Percentiles rank a stretch among this genome's conserved stretches.
Conservation (phyloP, 2,329 filamentous ascomycete genomes). For the Ascochyta clinopodiicola region DNA sequence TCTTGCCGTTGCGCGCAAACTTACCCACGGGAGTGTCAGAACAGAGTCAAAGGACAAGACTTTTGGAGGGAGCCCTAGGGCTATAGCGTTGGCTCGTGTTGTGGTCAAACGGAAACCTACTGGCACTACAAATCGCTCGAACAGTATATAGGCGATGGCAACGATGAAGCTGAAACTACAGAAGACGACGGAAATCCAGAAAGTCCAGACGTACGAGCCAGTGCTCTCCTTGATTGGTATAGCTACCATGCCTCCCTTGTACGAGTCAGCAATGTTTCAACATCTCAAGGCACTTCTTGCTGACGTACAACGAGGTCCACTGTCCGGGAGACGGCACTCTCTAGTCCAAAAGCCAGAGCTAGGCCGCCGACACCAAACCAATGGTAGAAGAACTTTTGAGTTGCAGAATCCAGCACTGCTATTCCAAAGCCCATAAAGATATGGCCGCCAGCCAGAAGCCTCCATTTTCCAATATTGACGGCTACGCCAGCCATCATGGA, state of each 20-base stretch:
- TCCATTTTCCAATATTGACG: slow-evolving; percentile 1
- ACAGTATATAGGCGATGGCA: background rate
- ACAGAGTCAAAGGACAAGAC: background rate
- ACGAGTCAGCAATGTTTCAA: background rate
- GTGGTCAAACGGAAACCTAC: background rate
- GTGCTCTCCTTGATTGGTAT: slow-evolving; percentile 1
- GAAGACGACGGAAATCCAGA: slow-evolving; percentile 2
- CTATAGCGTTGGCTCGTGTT: background rate
- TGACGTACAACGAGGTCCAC: background rate
- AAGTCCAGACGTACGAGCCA: slow-evolving; percentile 2
- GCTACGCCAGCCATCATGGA: background rate
- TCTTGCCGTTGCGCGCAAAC: too few species aligned
- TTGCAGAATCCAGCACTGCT: slow-evolving; percentile 2
- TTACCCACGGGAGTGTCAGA: background rate
- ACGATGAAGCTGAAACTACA: background rate
- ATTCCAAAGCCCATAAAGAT: slow-evolving; percentile 9
- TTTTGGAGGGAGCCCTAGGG: background rate
- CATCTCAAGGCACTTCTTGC: background rate
- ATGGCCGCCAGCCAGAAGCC: slow-evolving; percentile 1
- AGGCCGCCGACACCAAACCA: slow-evolving; percentile 1
- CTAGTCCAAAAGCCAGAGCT: slow-evolving; percentile 1
- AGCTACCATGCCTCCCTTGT: background rate
- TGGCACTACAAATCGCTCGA: slow-evolving; percentile 3
- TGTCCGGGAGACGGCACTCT: slow-evolving; percentile 1
- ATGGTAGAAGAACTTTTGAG: slow-evolving; percentile 9